Evolutionary conservation across 202 grass and related monocot species (phyloP).

Genomic region (Bolboschoenoplectus hybrid): DNA sequence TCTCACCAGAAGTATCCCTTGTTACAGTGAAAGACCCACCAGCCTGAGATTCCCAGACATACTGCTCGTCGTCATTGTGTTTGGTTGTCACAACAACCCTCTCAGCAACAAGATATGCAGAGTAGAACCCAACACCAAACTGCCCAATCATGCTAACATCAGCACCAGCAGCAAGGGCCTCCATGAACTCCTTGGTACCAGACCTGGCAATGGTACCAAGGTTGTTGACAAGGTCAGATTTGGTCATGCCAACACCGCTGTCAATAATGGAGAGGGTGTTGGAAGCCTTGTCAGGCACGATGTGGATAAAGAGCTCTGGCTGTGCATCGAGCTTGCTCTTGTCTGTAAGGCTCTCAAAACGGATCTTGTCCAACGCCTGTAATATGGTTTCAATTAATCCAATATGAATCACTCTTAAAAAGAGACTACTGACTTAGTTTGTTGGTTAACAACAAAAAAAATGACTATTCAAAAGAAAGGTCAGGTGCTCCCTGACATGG

Average conservation of each 20-base stretch:
- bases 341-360: conserved; percentile 90
- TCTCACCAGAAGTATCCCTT: conserved; percentile 77
- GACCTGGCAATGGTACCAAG: conserved; percentile 95
- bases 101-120: conserved; percentile 91
- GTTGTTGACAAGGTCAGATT: conserved; percentile 96
- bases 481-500: no score
- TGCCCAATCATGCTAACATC: conserved; percentile 98
- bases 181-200: conserved; percentile 96
- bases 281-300: conserved; percentile 85
- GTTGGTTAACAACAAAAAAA: not conserved
- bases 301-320: conserved; percentile 96
- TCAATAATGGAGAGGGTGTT: conserved; percentile 76
- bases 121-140: conserved; percentile 96
- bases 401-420: not conserved
- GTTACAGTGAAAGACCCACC: conserved; percentile 92
- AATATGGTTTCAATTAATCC: not conserved
- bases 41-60: conserved; percentile 96
- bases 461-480: not conserved
- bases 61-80: conserved; percentile 98
- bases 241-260: conserved; percentile 94
- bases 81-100: conserved; percentile 78
- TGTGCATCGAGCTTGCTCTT: conserved; percentile 98
- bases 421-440: not conserved
- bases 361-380: conserved; percentile 98
- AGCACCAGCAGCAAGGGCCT: conserved; percentile 90